Evolutionary conservation across 257 asterid species (phyloP), one percentile per base, ranked within the genome.

Genomic region (Schizonepeta tenuifolia): DNA sequence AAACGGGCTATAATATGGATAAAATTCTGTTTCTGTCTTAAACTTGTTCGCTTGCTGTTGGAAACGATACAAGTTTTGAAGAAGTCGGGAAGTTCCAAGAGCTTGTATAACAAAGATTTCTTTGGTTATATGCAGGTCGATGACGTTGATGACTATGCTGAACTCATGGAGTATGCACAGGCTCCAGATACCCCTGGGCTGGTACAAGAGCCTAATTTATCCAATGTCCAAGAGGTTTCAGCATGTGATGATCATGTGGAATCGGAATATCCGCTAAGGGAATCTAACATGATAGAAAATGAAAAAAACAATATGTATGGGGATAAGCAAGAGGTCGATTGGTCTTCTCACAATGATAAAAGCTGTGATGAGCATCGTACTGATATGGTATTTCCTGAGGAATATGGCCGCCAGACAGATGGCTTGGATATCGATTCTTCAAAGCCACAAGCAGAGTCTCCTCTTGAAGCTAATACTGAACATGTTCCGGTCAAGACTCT

Each of bases 101-200:
- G 57, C 59, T 69, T 44, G 28, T 70, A 5, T 54, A 20, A 55
- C 69, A 22, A 72, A 57, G 54, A 36, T 47, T 40, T n/a, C 21
- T 49, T 54, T 77, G 24, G 49, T 47, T 72, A 40, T 53, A 38
- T 49, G 78, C 87, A 88, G 96, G 81, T 86, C 62, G 91, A 71
- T 35, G 83, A 57, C 64, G 86, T 51, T 81, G 82, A 76, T 73
- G 92, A 74, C 51, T 74, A 80, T 76, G 83, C 70, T 44, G 87
- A 86, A 74, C 71, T 78, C 49, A 81, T 93, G 91, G 97, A 91
- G 63, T 85, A 85, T 74, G 94, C 91, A 76, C 93, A 91, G 59
- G 99, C 97, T 75, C 99, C 99, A 62, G 74, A 87, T 77, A 94
- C 99, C 75, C 99, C 99, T 73, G 93, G 97, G 64, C 80, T 94